Conservation (phyloP, 1,284 basidiomycete genomes). For the Puccinia horiana region DNA sequence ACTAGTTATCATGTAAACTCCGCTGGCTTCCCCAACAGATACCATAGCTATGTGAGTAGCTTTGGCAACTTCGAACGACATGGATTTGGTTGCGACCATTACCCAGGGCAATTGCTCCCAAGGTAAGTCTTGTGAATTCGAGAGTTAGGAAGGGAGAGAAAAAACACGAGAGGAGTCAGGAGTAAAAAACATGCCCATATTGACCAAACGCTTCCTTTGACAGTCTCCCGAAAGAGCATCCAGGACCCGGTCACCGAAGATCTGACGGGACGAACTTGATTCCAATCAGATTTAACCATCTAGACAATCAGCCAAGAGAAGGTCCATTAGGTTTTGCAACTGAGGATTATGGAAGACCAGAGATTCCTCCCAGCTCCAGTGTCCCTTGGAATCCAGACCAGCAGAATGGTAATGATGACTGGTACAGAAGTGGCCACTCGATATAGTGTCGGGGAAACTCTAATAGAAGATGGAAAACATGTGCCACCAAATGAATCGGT, state of each 20-base stretch:
- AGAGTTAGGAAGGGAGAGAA: neutral
- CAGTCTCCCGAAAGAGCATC: neutral
- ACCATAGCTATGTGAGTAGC: slow-evolving; percentile 13
- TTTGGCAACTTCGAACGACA: neutral
- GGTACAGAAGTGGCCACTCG: slow-evolving; percentile 1
- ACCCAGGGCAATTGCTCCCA: neutral
- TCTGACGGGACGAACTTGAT: slow-evolving; percentile 3
- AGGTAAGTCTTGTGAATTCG: neutral
- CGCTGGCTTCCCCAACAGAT: neutral
- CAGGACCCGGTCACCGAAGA: neutral
- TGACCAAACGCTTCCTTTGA: neutral
- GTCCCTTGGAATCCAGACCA: neutral
- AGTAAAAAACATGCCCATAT: neutral
- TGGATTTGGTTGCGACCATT: neutral
- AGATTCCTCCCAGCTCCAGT: neutral
- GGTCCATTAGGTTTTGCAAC: neutral
- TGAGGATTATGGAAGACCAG: neutral
- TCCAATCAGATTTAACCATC: neutral
- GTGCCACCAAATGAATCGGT: neutral
- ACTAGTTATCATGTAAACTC: neutral
- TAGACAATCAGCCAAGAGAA: neutral
- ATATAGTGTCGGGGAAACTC: neutral
- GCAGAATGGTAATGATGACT: neutral
- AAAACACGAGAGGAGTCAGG: neutral
- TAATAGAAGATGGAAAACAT: neutral